Base-by-base conservation (phyloP, 495 filamentous ascomycete species). In the Glonium stellatum region DNA sequence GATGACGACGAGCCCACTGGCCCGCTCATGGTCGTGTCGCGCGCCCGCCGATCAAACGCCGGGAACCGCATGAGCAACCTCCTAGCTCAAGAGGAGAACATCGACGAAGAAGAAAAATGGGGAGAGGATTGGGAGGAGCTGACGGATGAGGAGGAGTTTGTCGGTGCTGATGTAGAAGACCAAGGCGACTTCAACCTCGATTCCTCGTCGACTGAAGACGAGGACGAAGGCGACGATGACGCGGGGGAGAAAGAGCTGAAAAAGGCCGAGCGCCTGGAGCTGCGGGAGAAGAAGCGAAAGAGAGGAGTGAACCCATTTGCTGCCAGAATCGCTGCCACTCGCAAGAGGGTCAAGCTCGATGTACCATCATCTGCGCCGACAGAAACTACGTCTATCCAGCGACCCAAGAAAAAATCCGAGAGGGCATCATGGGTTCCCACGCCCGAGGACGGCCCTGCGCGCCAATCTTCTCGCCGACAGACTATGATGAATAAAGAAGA, bases 351-450 rank as follows among this genome's bases (percentile, higher is more conserved):
- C 64, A 87, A 84, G 61, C 77, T 91, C 21, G 73, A 82, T 81
- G 68, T 61, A 4, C 64, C 65, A 11, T 18, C 57, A 1, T 82
- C 78, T 66, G 79, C 80, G 54, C 78, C 79, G 59, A 80, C 79
- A 52, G 79, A 80, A 49, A 69, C 77, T 34, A 72, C 71, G 8
- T 69, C 74, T 27, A 72, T 79, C 15, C 78, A 86, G 19, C 81
- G 87, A 58, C 87, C 86, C 3, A 92, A 89, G 77, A 98, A 96
- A 78, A 97, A 96, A 74, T 90, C 88, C 3, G 93, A 97, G 73
- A 83, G 91, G 44, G 78, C 85, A 41, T 95, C 90, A 59, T 96
- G 91, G 90, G 78, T 97, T 31, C 91, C 88, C 6, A 84, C 86
- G 0, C 71, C 78, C 9, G 87, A 88, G 57, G 90, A 96, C 67